A percentile compares a stretch with the other conserved stretches of the same genome.
Conservation (phyloP, 768 basidiomycete genomes). For the Holtermannia corniformis region DNA sequence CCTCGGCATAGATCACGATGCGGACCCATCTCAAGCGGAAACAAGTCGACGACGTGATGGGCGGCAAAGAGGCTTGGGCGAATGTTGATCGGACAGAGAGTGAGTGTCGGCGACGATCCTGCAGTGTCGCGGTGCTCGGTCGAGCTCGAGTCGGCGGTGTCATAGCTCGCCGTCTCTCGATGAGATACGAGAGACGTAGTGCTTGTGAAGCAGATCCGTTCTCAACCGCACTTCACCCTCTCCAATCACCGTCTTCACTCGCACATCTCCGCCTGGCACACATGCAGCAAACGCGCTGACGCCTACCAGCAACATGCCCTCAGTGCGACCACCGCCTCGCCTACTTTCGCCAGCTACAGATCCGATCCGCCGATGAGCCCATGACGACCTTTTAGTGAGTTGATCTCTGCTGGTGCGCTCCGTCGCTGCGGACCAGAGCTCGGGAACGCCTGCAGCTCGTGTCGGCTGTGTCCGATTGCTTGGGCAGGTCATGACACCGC, state of each 20-base stretch:
- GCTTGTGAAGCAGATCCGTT: no score
- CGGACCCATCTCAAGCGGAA: conserved; percentile 78
- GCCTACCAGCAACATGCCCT: conserved; percentile 50
- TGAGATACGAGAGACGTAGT: no score
- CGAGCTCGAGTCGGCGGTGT: not conserved
- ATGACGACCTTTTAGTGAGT: conserved; percentile 44
- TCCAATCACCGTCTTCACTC: no score
- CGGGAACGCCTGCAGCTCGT: no score
- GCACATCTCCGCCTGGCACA: no score
- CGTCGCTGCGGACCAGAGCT: no score
- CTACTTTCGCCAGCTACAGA: conserved; percentile 94
- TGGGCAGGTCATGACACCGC: not conserved
- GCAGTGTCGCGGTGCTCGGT: not conserved
- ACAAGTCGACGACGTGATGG: conserved; percentile 87
- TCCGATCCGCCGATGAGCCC: conserved; percentile 52
- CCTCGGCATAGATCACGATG: conserved; percentile 70
- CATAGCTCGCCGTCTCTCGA: not conserved
- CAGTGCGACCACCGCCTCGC: conserved; percentile 80
- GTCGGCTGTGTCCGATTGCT: not conserved
- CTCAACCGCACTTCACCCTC: no score
- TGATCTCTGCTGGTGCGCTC: not conserved
- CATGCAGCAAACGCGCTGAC: no score
- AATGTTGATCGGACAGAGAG: conserved; percentile 82
- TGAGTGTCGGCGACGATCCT: no score
- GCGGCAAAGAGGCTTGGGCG: conserved; percentile 86